Conservation (phyloP, 2,329 filamentous ascomycete genomes). For the Ascocoryne sarcoides region DNA sequence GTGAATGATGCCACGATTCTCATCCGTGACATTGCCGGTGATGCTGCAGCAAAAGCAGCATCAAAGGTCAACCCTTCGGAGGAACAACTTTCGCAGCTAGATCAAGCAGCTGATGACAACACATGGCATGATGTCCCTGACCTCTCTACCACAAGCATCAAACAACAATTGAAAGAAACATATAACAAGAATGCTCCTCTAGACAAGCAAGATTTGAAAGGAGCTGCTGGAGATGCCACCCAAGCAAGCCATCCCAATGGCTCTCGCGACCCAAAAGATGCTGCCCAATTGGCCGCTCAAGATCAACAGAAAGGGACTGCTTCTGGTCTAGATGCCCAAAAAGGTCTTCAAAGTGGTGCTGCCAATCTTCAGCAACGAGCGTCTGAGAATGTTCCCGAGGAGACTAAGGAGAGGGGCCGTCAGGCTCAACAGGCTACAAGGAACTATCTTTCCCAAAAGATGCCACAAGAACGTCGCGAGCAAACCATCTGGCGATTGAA, state of each 20-base stretch:
- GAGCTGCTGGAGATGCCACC: constrained; percentile 48
- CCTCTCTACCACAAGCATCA: constrained; percentile 60
- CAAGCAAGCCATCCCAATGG: constrained; percentile 47
- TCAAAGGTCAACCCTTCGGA: constrained; percentile 67
- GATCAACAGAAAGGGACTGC: constrained; percentile 36
- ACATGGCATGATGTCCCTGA: constrained; percentile 86
- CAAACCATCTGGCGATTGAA: constrained; percentile 88
- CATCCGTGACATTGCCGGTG: constrained; percentile 82
- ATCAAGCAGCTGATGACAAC: constrained; percentile 80
- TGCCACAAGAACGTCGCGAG: constrained; percentile 87
- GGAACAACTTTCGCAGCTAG: constrained; percentile 68
- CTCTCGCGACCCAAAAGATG: constrained; percentile 45
- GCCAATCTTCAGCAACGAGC: constrained; percentile 45
- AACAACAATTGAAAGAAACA: constrained; percentile 53
- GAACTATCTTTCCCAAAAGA: constrained; percentile 75
- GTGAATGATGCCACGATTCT: constrained; percentile 74
- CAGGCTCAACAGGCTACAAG: constrained; percentile 47
- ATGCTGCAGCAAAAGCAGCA: constrained; percentile 75
- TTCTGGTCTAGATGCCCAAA: constrained; percentile 43
- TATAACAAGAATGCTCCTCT: constrained; percentile 46
- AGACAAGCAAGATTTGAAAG: constrained; percentile 48
- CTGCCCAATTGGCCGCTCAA: constrained; percentile 37
- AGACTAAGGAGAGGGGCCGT: constrained; percentile 45
- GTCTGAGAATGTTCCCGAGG: constrained; percentile 54
- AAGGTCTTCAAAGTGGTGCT: constrained; percentile 32